A percentile compares a stretch with the other conserved stretches of the same genome.
These are phyloP conservation scores for Chaetothyriales sp. DNA, from an alignment of 2,329 filamentous ascomycete genomes.

Conservation along the genomic window DNA sequence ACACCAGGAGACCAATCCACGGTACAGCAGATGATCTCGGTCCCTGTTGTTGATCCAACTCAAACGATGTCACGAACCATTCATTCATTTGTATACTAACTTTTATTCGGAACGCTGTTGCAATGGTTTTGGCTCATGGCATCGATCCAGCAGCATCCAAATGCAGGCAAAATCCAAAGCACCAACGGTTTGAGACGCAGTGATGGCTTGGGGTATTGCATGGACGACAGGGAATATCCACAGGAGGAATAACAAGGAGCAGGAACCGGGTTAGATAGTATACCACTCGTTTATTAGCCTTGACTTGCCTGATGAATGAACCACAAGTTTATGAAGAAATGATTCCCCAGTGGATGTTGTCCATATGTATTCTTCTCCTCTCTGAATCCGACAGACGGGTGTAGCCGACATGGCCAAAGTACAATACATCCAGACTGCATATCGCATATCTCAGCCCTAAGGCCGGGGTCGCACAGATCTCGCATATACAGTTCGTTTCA, in stretches of 20 bases:
- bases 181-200: too few species aligned
- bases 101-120: too few species aligned
- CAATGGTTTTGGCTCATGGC: too few species aligned
- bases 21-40: not conserved
- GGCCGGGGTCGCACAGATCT: not conserved
- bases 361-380: not conserved
- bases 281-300: not conserved
- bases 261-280: not conserved
- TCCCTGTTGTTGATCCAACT: too few species aligned
- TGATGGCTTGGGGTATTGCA: too few species aligned
- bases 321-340: not conserved
- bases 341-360: not conserved
- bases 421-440: not conserved
- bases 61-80: too few species aligned
- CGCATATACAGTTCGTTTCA: not conserved
- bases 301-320: not conserved
- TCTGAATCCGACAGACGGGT: not conserved
- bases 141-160: too few species aligned
- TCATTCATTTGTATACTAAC: too few species aligned
- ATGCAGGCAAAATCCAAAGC: too few species aligned
- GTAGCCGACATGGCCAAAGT: not conserved
- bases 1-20: not conserved
- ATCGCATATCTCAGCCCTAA: not conserved
- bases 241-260: not conserved
- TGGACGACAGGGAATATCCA: not conserved